Base-by-base conservation (phyloP, 306 rosid genomes). In the Quercus alba region DNA sequence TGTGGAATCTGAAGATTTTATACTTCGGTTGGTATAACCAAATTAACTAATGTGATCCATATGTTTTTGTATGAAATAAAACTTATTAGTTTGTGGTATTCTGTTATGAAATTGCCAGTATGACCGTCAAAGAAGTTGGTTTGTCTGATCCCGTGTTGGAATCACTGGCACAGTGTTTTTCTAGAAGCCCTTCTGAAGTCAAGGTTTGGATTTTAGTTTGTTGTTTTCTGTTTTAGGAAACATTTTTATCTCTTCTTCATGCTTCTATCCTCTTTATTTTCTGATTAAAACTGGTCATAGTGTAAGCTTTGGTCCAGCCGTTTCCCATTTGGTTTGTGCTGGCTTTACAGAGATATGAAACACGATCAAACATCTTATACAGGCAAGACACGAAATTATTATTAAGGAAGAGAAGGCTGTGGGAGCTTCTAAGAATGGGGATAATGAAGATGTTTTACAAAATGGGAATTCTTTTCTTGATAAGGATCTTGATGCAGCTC, bases 311-410 rank as follows among this genome's bases (percentile, higher is more conserved):
- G 84, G 90, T 90, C 91, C 91, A 91, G 93, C 93, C 38, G 90
- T 93, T 91, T 91, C 93, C 97, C 93, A 93, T 91, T 93, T 93
- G 64, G 85, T 91, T 85, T 89, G 85, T 90, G 94, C 97, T 90
- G 92, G 91, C 91, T 90, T 93, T 93, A 95, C 93, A 91, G 91
- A 93, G 96, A 93, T 91, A 91, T 91, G 93, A 91, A 90, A 90
- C 93, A 84, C 91, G 87, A 73, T 91, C 94, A 88, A 95, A 91
- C 97, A 75, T 96, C 92, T 93, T 93, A 86, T 91, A 89, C 98
- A 96, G 99, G 98, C 97, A 87, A 93, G 97, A 89, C 88, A 89
- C 81, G 94, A 93, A 84, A 78, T 75, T 77, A 82, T 93, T 77
- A 73, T 74, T 73, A 85, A 68, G 80, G 89, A 89, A 83, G 91